These are phyloP conservation scores for Handroanthus guayacan DNA, from an alignment of 257 asterid species.

Conservation along the genomic window DNA sequence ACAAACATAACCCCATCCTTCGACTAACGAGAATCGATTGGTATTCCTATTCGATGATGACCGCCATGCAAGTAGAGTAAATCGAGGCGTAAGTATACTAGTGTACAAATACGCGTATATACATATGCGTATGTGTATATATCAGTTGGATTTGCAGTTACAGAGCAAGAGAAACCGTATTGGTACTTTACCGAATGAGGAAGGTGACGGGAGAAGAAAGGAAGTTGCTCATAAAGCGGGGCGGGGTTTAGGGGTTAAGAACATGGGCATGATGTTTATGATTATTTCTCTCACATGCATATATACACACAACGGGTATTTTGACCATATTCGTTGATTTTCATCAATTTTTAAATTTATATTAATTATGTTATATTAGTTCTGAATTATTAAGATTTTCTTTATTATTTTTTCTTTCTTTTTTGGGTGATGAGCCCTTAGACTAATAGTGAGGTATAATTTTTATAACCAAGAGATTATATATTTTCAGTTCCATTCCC, in stretches of 20 bases:
- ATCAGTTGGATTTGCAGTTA: conserved; percentile 33
- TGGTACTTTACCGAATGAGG: conserved; percentile 42
- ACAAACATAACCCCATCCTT: conserved; percentile 82
- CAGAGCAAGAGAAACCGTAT: conserved; percentile 16
- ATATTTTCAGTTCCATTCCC: too few relatives aligned
- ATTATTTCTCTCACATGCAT: conserved; percentile 18
- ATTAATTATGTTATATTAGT: too few relatives aligned
- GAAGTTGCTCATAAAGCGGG: conserved; percentile 17
- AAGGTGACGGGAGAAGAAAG: conserved; percentile 28
- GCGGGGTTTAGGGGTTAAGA: conserved; percentile 33
- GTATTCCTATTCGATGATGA: conserved; percentile 21
- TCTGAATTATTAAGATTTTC: too few relatives aligned
- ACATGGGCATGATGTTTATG: conserved; percentile 28
- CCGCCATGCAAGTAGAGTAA: conserved; percentile 36
- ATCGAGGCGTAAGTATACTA: conserved; percentile 14
- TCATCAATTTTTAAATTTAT: too few relatives aligned
- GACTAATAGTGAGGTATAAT: too few relatives aligned
- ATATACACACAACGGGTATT: too few relatives aligned
- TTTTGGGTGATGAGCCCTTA: too few relatives aligned
- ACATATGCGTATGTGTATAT: conserved; percentile 26
- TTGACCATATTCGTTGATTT: too few relatives aligned
- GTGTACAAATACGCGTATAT: neutral
- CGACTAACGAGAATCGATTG: conserved; percentile 30
- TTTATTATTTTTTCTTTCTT: too few relatives aligned
- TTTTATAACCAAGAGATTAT: too few relatives aligned